phyloP scores from a whole-genome alignment of 805 yeast genomes.

The Metschnikowia matae region DNA sequence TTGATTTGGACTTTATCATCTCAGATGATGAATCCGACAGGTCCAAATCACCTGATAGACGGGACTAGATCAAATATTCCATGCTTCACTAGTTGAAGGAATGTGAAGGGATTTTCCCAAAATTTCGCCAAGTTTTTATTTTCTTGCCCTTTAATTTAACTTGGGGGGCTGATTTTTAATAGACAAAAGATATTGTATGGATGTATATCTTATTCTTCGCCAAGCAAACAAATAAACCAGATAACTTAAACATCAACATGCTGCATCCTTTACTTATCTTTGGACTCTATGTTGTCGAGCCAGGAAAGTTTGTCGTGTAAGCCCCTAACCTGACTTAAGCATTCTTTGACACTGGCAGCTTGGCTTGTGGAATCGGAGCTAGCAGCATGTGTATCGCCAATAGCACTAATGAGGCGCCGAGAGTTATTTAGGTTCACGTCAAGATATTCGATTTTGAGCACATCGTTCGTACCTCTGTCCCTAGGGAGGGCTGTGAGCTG shows the following conservation, averaged over 20 bases:
- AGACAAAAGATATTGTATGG: neutral
- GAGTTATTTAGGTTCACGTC: constrained; percentile 38
- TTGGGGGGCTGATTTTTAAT: neutral
- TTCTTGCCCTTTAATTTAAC: neutral
- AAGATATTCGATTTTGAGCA: constrained; percentile 32
- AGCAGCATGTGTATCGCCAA: constrained; percentile 12
- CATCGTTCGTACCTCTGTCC: constrained; percentile 28
- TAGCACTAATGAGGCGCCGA: constrained; percentile 27
- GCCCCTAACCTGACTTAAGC: constrained; percentile 8
- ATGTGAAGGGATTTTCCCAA: neutral
- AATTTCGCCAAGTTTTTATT: neutral
- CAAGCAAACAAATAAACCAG: too few species aligned
- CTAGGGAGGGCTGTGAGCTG: constrained; percentile 33
- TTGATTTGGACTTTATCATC: constrained; percentile 16
- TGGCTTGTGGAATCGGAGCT: constrained; percentile 2
- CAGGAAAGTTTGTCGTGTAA: constrained; percentile 12
- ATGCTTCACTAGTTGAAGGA: too few species aligned
- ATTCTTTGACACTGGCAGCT: constrained; percentile 5
- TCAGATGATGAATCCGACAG: constrained; percentile 15
- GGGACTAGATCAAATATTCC: neutral
- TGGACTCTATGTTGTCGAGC: constrained; percentile 9
- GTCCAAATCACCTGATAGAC: neutral
- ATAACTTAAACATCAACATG: neutral
- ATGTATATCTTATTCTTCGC: neutral
- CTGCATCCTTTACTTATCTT: neutral